A percentile compares a stretch with the other conserved stretches of the same genome.
Evolutionary conservation across 2,329 filamentous ascomycete genomes (phyloP).

Genomic region (Fusarium stilboides): DNA sequence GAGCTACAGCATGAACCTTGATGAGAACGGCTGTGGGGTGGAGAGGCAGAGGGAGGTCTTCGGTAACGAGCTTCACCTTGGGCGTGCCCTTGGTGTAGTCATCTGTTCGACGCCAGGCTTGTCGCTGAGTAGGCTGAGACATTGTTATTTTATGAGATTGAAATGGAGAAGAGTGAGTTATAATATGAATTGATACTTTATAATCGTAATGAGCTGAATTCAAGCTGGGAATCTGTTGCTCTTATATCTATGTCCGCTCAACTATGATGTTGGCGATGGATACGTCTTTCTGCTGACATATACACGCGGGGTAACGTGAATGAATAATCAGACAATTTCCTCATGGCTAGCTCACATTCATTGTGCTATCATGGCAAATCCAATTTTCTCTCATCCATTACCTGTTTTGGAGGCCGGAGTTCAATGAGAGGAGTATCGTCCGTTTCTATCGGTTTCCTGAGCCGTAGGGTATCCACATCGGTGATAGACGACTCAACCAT

Average conservation of each 20-base stretch:
- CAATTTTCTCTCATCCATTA: neutral
- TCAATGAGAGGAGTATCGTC: neutral
- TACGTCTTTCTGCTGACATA: constrained; percentile 10
- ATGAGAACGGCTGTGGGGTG: constrained; percentile 52
- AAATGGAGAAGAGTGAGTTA: too few relatives aligned
- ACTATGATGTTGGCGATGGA: neutral
- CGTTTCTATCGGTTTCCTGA: constrained; percentile 3
- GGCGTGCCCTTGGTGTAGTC: constrained; percentile 50
- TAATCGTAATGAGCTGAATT: neutral
- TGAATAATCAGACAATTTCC: constrained; percentile 6
- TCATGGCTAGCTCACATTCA: neutral
- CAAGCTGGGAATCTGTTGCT: neutral
- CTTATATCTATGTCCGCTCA: neutral
- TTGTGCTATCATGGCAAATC: neutral
- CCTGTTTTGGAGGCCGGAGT: neutral
- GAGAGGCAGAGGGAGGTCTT: constrained; percentile 52
- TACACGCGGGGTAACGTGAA: constrained; percentile 3
- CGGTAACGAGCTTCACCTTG: constrained; percentile 55
- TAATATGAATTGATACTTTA: neutral
- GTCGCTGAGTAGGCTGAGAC: constrained; percentile 37
- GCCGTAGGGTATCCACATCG: constrained; percentile 17
- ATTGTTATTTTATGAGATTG: neutral
- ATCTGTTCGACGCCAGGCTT: constrained; percentile 50
- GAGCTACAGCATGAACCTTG: constrained; percentile 53
- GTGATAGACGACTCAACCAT: neutral